Base-by-base conservation (phyloP, 495 filamentous ascomycete genomes). In the Daldinia vernicosa region DNA sequence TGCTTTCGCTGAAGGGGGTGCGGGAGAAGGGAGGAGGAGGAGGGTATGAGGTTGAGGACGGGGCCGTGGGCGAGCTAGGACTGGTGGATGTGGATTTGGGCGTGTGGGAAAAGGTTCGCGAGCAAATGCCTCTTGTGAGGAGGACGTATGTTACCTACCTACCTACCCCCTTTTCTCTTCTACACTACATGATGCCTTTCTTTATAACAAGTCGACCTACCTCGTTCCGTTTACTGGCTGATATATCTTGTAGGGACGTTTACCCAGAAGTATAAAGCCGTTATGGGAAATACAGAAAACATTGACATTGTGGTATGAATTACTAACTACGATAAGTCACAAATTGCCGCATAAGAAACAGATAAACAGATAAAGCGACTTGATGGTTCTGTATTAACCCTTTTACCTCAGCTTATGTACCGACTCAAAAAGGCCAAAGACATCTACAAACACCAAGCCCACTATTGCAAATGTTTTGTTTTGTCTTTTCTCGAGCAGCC, bases 101-200 rank as follows among this genome's bases (percentile, higher is more conserved):
- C 1, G 71, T 85, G 59, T 68, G 83, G 76, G 77, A 78, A 67
- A 80, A 79, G 67, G 76, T 86, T 5, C 84, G 88, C 71, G 83
- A 66, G 64, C 84, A 89, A 74, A 89, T 92, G 85, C 90, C 90
- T 6, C 76, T 93, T 26, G 78, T 86, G 19, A 84, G 90, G 71
- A 70, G 83, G 63, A 83, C 79, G 83, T 81, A 28, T 28, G 35
- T 60, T 58, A 1, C 12, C 24, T 53, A 4, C 37, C 60, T 12
- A n/a, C 22, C 11, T n/a, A 0, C 28, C 24, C 33, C 9, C 4
- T 22, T 28, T 37, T 32, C 56, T 11, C 26, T 61, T 33, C 15
- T 53, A 7, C 50, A 32, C 15, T 53, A 7, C 50, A 32, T 26
- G 45, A 14, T 26, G 1, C 5, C 1, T 15, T 6, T 43, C 5